Base-by-base conservation (phyloP, 805 yeast species). In the Ogataea nitratoaversa region DNA sequence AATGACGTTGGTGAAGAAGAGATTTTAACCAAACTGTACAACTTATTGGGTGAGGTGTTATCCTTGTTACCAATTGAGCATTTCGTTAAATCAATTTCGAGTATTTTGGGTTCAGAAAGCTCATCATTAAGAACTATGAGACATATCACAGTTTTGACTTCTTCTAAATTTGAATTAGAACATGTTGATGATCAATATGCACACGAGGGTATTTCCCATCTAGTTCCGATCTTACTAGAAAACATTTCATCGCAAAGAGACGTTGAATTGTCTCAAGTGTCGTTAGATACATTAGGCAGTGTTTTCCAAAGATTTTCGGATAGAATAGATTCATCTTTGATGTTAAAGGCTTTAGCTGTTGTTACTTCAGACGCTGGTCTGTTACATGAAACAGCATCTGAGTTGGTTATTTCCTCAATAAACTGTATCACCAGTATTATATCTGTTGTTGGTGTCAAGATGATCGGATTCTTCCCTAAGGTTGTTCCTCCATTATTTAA, bases 401-500 rank as follows among this genome's bases (percentile, higher is more conserved):
- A 84, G 49, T 62, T 86, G 7, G 68, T 80, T 23, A 76, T 93
- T 27, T 76, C 96, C 0, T 77, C 96, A 1, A 69, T 88, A 42
- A 76, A 82, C 50, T 79, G 83, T 43, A 75, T 87, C 46, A 78
- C 86, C 41, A 78, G 80, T 49, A 66, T 88, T 41, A 75, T 87
- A 40, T 77, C 80, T 38, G 74, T 79, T 19, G 62, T 90, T 34
- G 99, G 99, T 38, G 90, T 95, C 16, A 85, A 88, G 56, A 72
- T 82, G 47, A 82, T 93, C 56, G 90, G 95, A 6, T 76, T 72
- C 55, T 85, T 89, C 70, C 87, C 97, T 24, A 82, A 81, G 60
- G 81, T 90, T 56, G 76, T 93, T 46, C 87, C 89, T 13, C 86
- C 88, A 12, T 68, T 85, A 9, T 69, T 88, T 40, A 65, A 67